phyloP scores from a whole-genome alignment of 129 eudicot genomes.

The Escallonia rubra region DNA sequence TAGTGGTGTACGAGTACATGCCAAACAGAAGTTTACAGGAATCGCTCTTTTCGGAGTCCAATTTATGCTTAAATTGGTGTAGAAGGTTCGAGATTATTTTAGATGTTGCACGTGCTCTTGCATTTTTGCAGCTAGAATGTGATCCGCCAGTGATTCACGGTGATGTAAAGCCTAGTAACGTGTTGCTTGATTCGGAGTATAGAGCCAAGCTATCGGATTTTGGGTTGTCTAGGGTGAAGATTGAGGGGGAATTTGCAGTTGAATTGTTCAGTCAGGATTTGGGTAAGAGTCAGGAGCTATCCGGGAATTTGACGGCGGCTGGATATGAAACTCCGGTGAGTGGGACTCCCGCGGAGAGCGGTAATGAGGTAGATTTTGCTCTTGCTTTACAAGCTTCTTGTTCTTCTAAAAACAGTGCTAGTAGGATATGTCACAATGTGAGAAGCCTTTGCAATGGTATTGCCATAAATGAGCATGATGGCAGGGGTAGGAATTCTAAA shows the following conservation, averaged over 20 bases:
- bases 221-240: constrained; percentile 77
- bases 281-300: constrained; percentile 47
- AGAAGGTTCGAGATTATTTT: constrained; percentile 56
- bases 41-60: constrained; percentile 45
- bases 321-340: constrained; percentile 49
- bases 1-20: constrained; percentile 92
- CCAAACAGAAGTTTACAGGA: constrained; percentile 90
- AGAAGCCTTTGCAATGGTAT: constrained; percentile 25
- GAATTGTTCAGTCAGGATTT: constrained; percentile 88
- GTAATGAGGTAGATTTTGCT: constrained; percentile 79
- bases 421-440: constrained; percentile 36
- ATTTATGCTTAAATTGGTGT: constrained; percentile 49
- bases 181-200: constrained; percentile 75
- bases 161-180: constrained; percentile 96
- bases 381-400: constrained; percentile 87
- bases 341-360: constrained; percentile 52
- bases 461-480: constrained; percentile 12
- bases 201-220: constrained; percentile 92
- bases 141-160: constrained; percentile 99
- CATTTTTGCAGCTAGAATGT: constrained; percentile 77
- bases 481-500: constrained; percentile 30
- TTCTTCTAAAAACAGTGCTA: constrained; percentile 50
- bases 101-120: constrained; percentile 74
- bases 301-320: constrained; percentile 43
- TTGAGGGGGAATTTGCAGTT: constrained; percentile 66